These are phyloP conservation scores for Fragaria nilgerrensis DNA, from an alignment of 306 rosid genomes.

Conservation along the genomic window DNA sequence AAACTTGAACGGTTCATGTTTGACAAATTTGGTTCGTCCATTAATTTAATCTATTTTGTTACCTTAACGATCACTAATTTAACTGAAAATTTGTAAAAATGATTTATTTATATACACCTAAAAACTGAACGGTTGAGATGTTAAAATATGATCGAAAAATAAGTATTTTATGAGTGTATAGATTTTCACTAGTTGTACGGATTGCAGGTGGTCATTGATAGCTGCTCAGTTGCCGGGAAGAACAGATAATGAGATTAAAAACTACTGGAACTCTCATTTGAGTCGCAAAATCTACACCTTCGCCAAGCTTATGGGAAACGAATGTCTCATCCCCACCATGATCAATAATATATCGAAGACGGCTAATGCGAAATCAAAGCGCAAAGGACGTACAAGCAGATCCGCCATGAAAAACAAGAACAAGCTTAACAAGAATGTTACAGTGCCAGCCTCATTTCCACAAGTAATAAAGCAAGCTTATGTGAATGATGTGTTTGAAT, in stretches of 20 bases:
- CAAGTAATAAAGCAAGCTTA: background rate
- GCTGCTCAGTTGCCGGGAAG: conserved; percentile 77
- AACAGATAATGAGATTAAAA: conserved; percentile 82
- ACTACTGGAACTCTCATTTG: conserved; percentile 86
- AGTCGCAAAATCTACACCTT: conserved; percentile 63
- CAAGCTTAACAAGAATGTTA: conserved; percentile 7
- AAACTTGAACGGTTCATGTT: too few relatives aligned
- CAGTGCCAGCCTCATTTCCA: background rate
- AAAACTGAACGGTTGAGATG: too few relatives aligned
- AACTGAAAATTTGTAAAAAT: too few relatives aligned
- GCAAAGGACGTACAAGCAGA: conserved; percentile 28
- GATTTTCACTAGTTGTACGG: background rate
- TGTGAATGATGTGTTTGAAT: background rate
- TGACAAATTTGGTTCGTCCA: too few relatives aligned
- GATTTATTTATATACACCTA: too few relatives aligned
- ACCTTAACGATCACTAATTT: too few relatives aligned
- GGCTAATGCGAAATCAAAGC: conserved; percentile 20
- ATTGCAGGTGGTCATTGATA: conserved; percentile 80
- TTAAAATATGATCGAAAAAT: too few relatives aligned
- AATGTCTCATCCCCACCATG: conserved; percentile 25
- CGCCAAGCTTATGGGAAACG: conserved; percentile 41
- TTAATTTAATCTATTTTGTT: too few relatives aligned
- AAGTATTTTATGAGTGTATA: background rate
- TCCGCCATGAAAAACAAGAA: conserved; percentile 29
- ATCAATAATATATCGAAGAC: conserved; percentile 10